phyloP scores from a whole-genome alignment of 2,329 filamentous ascomycete species.

The Stagonosporopsis rhizophila region DNA sequence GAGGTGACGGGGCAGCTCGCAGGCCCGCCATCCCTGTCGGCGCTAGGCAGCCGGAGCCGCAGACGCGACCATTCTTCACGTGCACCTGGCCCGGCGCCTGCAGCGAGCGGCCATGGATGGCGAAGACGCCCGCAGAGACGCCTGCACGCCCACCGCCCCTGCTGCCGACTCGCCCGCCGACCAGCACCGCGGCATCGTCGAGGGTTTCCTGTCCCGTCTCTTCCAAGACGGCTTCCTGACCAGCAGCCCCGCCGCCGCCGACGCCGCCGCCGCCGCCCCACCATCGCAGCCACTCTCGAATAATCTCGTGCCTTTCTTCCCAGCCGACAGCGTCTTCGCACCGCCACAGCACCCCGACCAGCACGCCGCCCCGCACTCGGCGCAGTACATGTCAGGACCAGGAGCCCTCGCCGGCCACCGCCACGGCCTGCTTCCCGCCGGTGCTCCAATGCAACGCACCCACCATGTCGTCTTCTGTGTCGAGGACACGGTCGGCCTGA shows the following conservation, averaged over 20 bases:
- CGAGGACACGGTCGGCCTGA: slow-evolving; percentile 54
- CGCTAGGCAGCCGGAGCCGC: too few relatives aligned
- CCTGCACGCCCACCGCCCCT: not conserved
- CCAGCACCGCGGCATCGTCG: slow-evolving; percentile 14
- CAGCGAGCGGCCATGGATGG: slow-evolving; percentile 23
- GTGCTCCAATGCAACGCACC: slow-evolving; percentile 24
- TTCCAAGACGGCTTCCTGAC: slow-evolving; percentile 34
- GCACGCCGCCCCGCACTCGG: not conserved
- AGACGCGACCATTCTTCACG: slow-evolving; percentile 23
- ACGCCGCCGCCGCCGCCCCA: slow-evolving; percentile 15
- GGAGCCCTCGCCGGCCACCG: not conserved
- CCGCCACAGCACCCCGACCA: slow-evolving; percentile 4
- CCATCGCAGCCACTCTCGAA: slow-evolving; percentile 23
- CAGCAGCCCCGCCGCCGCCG: slow-evolving; percentile 24
- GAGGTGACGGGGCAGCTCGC: slow-evolving; percentile 15
- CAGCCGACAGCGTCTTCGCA: slow-evolving; percentile 26
- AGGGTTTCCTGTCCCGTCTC: slow-evolving; percentile 31
- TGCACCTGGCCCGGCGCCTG: slow-evolving; percentile 14
- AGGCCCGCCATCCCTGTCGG: too few relatives aligned
- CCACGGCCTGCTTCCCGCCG: not conserved
- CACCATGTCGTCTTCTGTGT: slow-evolving; percentile 44
- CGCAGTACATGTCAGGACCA: not conserved
- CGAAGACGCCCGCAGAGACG: slow-evolving; percentile 4
- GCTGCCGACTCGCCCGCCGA: slow-evolving; percentile 9
- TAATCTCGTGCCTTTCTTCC: slow-evolving; percentile 32